Percentiles rank a stretch among this genome's conserved stretches.
Conservation (phyloP, 208 protist genomes). For the Crithidia mellificae region DNA sequence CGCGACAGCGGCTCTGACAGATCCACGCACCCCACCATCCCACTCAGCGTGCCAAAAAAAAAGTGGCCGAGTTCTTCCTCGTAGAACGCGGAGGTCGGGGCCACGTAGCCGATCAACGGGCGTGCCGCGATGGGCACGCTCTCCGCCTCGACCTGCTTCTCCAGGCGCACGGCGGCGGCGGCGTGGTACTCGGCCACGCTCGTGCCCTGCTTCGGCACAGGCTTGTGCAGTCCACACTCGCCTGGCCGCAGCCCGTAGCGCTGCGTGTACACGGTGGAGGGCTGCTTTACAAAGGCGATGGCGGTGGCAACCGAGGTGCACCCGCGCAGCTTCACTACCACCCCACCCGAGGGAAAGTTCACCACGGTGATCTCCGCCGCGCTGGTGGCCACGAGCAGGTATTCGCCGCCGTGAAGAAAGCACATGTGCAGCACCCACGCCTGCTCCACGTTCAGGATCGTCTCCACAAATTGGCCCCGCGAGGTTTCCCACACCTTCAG, state of each 20-base stretch:
- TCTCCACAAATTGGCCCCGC: slow-evolving; percentile 60
- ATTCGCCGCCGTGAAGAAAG: slow-evolving; percentile 70
- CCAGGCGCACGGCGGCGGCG: slow-evolving; percentile 40
- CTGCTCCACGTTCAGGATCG: slow-evolving; percentile 67
- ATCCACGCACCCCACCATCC: slow-evolving; percentile 71
- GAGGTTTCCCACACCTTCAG: slow-evolving; percentile 77
- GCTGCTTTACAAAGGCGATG: slow-evolving; percentile 54
- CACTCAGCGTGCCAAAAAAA: slow-evolving; percentile 77
- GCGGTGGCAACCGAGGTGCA: slow-evolving; percentile 66
- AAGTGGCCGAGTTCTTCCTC: slow-evolving; percentile 43
- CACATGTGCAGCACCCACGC: slow-evolving; percentile 78
- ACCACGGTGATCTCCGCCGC: slow-evolving; percentile 84
- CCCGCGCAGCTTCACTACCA: slow-evolving; percentile 80
- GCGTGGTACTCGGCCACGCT: slow-evolving; percentile 15
- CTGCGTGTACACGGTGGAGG: slow-evolving; percentile 49
- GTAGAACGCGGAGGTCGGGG: slow-evolving; percentile 67
- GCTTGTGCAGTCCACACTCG: slow-evolving; percentile 66
- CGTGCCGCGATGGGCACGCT: slow-evolving; percentile 46
- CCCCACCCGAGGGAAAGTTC: slow-evolving; percentile 58
- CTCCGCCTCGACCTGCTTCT: slow-evolving; percentile 42
- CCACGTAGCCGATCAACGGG: slow-evolving; percentile 71
- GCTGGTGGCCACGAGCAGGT: slow-evolving; percentile 76
- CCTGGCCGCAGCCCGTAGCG: slow-evolving; percentile 77
- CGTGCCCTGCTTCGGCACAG: slow-evolving; percentile 1
- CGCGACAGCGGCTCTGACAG: slow-evolving; percentile 55